Conservation (phyloP, 371 early-diverging fungal genomes). For the Rhizopus delemar region DNA sequence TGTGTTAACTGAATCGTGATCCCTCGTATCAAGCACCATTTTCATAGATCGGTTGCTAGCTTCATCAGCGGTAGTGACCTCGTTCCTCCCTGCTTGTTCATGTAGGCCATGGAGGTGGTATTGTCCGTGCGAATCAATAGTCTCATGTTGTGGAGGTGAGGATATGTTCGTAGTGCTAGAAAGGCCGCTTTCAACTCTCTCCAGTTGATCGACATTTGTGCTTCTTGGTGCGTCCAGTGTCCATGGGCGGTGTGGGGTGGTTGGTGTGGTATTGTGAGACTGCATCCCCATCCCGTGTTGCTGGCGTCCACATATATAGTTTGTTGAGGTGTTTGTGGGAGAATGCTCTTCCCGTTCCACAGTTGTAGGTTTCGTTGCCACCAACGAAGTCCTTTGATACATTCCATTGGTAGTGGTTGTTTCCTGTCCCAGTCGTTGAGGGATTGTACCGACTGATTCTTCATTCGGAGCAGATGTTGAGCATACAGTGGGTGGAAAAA, state of each 20-base stretch:
- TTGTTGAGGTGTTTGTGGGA: too few relatives aligned
- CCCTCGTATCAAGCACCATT: conserved; percentile 4
- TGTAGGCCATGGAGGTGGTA: conserved; percentile 6
- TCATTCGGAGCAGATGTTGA: too few relatives aligned
- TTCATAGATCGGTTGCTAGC: conserved; percentile 13
- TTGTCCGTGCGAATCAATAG: conserved; percentile 11
- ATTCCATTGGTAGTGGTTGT: too few relatives aligned
- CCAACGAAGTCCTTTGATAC: too few relatives aligned
- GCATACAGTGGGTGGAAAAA: too few relatives aligned
- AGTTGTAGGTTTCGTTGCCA: too few relatives aligned
- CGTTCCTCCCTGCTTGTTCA: conserved; percentile 18
- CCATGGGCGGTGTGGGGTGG: not conserved
- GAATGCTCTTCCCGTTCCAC: too few relatives aligned
- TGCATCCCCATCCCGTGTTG: conserved; percentile 17
- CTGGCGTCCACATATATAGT: too few relatives aligned
- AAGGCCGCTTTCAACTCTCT: conserved; percentile 19
- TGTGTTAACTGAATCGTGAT: conserved; percentile 8
- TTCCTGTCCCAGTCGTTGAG: too few relatives aligned
- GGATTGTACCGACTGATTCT: too few relatives aligned
- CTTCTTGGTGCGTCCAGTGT: conserved; percentile 15
- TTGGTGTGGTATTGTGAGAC: not conserved
- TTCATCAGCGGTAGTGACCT: not conserved
- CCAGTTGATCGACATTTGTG: conserved; percentile 27
- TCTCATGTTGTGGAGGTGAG: conserved; percentile 8
- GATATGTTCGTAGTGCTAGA: conserved; percentile 8